Conservation (phyloP, 1,284 basidiomycete genomes). For the Lentinus polychrous region DNA sequence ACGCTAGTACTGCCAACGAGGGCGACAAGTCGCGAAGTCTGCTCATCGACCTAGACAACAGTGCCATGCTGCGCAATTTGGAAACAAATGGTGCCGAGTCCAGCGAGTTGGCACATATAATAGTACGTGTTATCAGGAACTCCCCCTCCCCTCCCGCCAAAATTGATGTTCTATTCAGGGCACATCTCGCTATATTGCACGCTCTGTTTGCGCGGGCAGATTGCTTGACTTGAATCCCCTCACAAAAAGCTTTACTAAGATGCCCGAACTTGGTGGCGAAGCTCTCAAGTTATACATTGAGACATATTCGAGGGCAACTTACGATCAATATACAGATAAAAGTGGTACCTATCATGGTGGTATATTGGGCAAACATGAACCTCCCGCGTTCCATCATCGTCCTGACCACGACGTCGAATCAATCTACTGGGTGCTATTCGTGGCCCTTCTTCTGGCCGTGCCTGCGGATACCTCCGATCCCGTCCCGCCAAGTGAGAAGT, state of each 20-base stretch:
- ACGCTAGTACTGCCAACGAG: not conserved
- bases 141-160: too few species aligned
- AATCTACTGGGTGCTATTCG: conserved; percentile 3
- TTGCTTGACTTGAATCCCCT: not conserved
- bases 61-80: too few species aligned
- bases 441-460: not conserved
- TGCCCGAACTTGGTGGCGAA: conserved; percentile 6
- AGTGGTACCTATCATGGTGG: not conserved
- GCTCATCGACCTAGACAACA: conserved; percentile 9
- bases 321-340: conserved; percentile 3
- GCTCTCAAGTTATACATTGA: conserved; percentile 3
- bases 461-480: not conserved
- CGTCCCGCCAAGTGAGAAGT: not conserved
- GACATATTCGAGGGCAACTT: not conserved
- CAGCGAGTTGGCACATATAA: conserved; percentile 1
- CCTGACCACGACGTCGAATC: conserved; percentile 9
- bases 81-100: not conserved
- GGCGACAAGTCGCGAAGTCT: conserved; percentile 2
- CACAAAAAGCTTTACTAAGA: not conserved
- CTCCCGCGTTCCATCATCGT: conserved; percentile 1
- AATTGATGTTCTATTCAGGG: conserved; percentile 3
- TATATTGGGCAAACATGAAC: not conserved
- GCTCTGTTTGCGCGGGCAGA: not conserved
- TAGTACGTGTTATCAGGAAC: too few species aligned
- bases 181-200: conserved; percentile 9